A percentile compares a stretch with the other conserved stretches of the same genome.
phyloP scores from a whole-genome alignment of 139 green algal genomes.

The Chlorella sp. region DNA sequence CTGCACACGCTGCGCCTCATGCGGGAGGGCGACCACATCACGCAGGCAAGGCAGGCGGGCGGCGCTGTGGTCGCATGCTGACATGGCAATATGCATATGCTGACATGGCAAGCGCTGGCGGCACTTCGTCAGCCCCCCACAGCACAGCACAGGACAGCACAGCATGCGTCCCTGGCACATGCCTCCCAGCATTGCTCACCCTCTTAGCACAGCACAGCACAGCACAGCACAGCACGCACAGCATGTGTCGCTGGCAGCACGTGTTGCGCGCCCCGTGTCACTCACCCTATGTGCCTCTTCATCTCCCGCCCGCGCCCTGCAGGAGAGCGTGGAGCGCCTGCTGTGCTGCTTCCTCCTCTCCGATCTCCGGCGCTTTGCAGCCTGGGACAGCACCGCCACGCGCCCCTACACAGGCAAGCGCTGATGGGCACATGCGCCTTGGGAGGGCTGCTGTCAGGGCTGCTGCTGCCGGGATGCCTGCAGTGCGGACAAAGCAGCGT shows the following conservation, averaged over 20 bases:
- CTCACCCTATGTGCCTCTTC: background rate
- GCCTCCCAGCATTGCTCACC: too few relatives aligned
- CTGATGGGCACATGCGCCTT: background rate
- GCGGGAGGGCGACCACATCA: background rate
- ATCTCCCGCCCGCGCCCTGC: background rate
- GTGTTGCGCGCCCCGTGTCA: background rate
- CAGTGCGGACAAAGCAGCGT: too few relatives aligned
- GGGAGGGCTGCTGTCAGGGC: too few relatives aligned
- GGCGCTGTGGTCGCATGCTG: background rate
- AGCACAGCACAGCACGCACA: background rate
- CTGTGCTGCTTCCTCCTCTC: constrained; percentile 18
- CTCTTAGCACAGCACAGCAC: too few relatives aligned
- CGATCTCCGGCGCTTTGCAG: constrained; percentile 1
- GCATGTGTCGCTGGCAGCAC: background rate
- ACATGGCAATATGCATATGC: background rate
- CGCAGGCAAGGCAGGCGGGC: background rate
- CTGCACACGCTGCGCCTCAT: constrained; percentile 17
- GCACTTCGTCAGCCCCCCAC: too few relatives aligned
- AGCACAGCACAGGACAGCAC: too few relatives aligned
- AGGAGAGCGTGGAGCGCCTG: constrained; percentile 3
- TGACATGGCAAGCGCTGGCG: background rate
- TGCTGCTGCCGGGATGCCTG: too few relatives aligned
- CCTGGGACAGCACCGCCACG: background rate
- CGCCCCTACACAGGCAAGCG: constrained; percentile 7
- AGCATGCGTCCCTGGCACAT: too few relatives aligned